A percentile compares a stretch with the other conserved stretches of the same genome.
Evolutionary conservation across 495 filamentous ascomycete species (phyloP).

Genomic region (Evernia prunastri): DNA sequence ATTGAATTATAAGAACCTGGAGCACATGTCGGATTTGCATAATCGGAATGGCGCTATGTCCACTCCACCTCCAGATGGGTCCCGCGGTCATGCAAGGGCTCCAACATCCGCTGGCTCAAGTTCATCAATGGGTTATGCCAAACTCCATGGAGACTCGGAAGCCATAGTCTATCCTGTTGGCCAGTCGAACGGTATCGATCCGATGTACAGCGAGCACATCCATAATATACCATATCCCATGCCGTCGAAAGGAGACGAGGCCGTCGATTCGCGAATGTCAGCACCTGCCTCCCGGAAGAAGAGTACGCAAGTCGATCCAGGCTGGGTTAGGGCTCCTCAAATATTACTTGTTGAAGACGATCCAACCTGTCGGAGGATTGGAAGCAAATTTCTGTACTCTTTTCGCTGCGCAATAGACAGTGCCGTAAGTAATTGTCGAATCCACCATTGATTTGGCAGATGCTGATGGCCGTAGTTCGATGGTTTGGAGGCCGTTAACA

Average conservation of each 20-base stretch:
- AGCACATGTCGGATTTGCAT: conserved; percentile 68
- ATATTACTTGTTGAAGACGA: conserved; percentile 96
- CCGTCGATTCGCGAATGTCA: conserved; percentile 42
- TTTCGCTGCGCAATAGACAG: conserved; percentile 86
- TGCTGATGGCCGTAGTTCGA: conserved; percentile 55
- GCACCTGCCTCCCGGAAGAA: conserved; percentile 58
- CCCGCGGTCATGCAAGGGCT: conserved; percentile 35
- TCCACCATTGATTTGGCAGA: not conserved
- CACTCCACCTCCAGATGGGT: conserved; percentile 40
- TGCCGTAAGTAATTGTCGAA: conserved; percentile 57
- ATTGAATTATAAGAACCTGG: conserved; percentile 66
- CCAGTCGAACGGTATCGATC: conserved; percentile 84
- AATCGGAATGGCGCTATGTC: conserved; percentile 45
- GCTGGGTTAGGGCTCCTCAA: conserved; percentile 74
- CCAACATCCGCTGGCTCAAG: conserved; percentile 47
- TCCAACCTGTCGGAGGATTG: conserved; percentile 86
- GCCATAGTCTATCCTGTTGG: conserved; percentile 86
- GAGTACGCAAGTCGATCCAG: conserved; percentile 61
- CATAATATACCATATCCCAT: conserved; percentile 83
- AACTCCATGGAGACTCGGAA: conserved; percentile 57
- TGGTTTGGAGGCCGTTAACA: conserved; percentile 88
- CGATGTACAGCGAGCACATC: conserved; percentile 89
- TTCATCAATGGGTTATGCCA: conserved; percentile 45
- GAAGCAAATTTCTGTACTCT: conserved; percentile 84
- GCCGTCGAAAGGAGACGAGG: conserved; percentile 52